Base-by-base conservation (phyloP, 306 rosid species). In the Fagus crenata region DNA sequence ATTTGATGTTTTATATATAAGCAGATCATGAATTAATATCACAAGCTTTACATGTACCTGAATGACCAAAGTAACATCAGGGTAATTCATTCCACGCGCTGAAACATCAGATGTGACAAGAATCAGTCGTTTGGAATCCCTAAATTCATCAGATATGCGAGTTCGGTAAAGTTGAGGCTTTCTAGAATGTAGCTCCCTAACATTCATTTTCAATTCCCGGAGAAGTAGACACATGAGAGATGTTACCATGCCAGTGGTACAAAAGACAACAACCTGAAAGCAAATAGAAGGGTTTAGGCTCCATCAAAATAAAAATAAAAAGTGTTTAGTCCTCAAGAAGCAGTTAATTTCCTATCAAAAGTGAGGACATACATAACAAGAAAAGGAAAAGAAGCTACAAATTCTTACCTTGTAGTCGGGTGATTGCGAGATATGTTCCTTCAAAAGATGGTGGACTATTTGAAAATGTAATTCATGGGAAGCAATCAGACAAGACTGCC, bases 31-130 rank as follows among this genome's bases (percentile, higher is more conserved):
- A 61, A 12, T 11, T 32, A 61, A 71, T 31, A 36, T 22, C 53
- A 11, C 0, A 1, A 6, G 51, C 35, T 77, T 64, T 55, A 74
- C 49, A 67, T 18, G 69, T 83, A 95, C 97, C 96, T 95, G 97
- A 73, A 90, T 82, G 81, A 95, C 96, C 87, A 95, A 85, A n/a
- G 97, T 89, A 75, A 92, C 98, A 83, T 92, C 97, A 51, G 98
- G 98, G 78, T 95, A 92, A 83, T 90, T 88, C 91, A 92, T 73
- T n/a, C n/a, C n/a, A n/a, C n/a, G n/a, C n/a, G n/a, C n/a, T n/a
- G n/a, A n/a, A n/a, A n/a, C n/a, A n/a, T n/a, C n/a, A n/a, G n/a
- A n/a, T n/a, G n/a, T n/a, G n/a, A n/a, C n/a, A n/a, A n/a, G n/a
- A n/a, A n/a, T n/a, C n/a, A n/a, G n/a, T n/a, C n/a, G n/a, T n/a